A percentile compares a stretch with the other conserved stretches of the same genome.
phyloP scores from a whole-genome alignment of 495 filamentous ascomycete genomes.

The Penicillium daleae region DNA sequence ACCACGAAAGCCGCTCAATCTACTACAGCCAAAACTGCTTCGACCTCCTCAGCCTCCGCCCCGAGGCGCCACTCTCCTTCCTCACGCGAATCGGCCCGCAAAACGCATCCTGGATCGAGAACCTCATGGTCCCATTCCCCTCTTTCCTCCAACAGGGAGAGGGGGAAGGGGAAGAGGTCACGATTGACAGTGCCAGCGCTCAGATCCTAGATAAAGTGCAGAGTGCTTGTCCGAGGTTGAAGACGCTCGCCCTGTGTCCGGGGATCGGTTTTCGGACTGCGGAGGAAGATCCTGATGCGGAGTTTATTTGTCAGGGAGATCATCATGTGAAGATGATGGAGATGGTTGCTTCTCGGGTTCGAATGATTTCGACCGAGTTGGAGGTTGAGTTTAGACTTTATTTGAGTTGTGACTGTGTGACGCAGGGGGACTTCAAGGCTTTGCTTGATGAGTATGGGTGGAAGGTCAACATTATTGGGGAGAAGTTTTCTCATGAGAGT shows the following conservation, averaged over 20 bases:
- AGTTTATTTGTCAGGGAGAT: no score
- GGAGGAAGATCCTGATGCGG: no score
- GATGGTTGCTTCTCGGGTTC: not conserved
- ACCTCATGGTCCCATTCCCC: not conserved
- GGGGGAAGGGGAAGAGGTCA: no score
- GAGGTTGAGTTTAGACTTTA: not conserved
- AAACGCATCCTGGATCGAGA: not conserved
- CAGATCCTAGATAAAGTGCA: no score
- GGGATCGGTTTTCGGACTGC: no score
- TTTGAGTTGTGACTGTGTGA: not conserved
- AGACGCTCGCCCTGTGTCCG: not conserved
- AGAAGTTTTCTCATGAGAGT: no score
- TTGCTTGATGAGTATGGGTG: not conserved
- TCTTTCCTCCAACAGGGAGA: no score
- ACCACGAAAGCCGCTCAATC: not conserved
- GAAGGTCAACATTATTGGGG: not conserved
- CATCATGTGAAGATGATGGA: not conserved
- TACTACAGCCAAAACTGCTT: not conserved
- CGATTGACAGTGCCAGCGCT: no score
- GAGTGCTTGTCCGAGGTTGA: not conserved
- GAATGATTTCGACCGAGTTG: not conserved
- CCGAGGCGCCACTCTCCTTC: not conserved
- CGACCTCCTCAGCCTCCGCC: not conserved
- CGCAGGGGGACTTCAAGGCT: not conserved
- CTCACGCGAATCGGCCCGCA: not conserved